phyloP scores from a whole-genome alignment of 2,329 filamentous ascomycete genomes.

The Penicillium griseofulvum region DNA sequence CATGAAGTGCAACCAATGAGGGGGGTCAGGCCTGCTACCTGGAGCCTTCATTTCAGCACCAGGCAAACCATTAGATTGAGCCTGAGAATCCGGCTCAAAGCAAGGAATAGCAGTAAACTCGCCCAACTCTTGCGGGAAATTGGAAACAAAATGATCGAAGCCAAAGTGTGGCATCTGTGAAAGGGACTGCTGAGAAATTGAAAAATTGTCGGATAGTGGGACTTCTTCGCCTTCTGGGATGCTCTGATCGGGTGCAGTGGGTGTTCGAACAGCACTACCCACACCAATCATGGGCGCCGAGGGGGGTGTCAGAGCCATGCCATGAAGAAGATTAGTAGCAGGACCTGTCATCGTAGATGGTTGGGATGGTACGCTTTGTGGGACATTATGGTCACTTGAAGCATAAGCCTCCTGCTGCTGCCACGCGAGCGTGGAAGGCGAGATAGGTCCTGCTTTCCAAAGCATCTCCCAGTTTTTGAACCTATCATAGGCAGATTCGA shows the following conservation, averaged over 20 bases:
- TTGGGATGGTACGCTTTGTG: constrained; percentile 10
- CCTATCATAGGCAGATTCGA: constrained; percentile 52
- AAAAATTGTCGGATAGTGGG: constrained; percentile 28
- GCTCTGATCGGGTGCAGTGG: constrained; percentile 9
- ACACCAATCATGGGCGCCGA: constrained; percentile 8
- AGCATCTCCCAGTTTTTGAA: constrained; percentile 55
- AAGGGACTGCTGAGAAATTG: constrained; percentile 28
- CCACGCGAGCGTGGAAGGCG: constrained; percentile 31
- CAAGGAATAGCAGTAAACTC: constrained; percentile 43
- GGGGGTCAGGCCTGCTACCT: constrained; percentile 23
- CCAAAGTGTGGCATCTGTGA: constrained; percentile 36
- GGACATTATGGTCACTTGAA: constrained; percentile 11
- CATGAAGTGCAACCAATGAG: constrained; percentile 38
- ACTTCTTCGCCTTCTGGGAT: constrained; percentile 25
- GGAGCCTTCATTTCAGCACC: constrained; percentile 27
- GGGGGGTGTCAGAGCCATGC: constrained; percentile 23
- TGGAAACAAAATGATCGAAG: constrained; percentile 42
- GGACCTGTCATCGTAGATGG: constrained; percentile 8
- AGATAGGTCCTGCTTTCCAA: constrained; percentile 44
- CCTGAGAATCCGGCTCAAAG: constrained; percentile 36
- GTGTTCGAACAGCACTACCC: constrained; percentile 3
- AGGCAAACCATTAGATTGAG: constrained; percentile 14
- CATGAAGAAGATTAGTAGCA: constrained; percentile 18
- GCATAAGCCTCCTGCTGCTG: constrained; percentile 21
- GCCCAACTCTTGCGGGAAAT: constrained; percentile 41